A percentile compares a stretch with the other conserved stretches of the same genome.
These are phyloP conservation scores for Solanum paucissectum DNA, from an alignment of 257 asterid species.

Conservation along the genomic window DNA sequence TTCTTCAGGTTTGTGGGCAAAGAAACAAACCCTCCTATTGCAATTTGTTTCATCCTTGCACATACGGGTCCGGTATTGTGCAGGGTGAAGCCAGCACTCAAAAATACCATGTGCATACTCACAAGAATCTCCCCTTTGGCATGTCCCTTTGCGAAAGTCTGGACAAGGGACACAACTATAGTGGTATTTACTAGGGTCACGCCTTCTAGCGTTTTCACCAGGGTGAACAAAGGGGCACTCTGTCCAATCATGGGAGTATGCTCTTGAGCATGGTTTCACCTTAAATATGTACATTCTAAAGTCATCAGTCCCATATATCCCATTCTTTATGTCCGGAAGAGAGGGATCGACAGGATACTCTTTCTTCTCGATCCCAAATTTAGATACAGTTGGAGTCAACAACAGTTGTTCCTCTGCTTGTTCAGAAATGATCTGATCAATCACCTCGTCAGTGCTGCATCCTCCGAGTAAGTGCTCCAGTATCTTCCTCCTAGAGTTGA, in stretches of 20 bases:
- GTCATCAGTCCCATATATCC: constrained; percentile 31
- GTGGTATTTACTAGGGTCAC: constrained; percentile 32
- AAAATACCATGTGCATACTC: constrained; percentile 40
- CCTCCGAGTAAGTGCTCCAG: constrained; percentile 12
- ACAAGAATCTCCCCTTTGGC: constrained; percentile 27
- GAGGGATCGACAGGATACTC: constrained; percentile 38
- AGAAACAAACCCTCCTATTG: constrained; percentile 27
- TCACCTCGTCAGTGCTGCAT: neutral
- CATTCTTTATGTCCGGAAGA: constrained; percentile 34
- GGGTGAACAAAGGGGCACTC: constrained; percentile 42
- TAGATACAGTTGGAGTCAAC: neutral
- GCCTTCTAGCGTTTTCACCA: constrained; percentile 36
- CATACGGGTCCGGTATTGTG: constrained; percentile 33
- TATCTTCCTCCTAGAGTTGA: constrained; percentile 12
- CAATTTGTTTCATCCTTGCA: constrained; percentile 36
- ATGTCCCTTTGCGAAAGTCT: constrained; percentile 24
- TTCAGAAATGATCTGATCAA: constrained; percentile 4
- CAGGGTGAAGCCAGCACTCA: constrained; percentile 44
- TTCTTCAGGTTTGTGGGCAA: constrained; percentile 30
- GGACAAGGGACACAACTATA: constrained; percentile 42
- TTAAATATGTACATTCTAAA: constrained; percentile 33
- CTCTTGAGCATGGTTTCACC: constrained; percentile 36
- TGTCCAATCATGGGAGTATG: constrained; percentile 37
- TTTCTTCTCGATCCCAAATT: constrained; percentile 21
- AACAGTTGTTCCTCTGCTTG: constrained; percentile 4